Conservation (phyloP, 352 stramenopile genomes). For the Pythium pectinolyticum region DNA sequence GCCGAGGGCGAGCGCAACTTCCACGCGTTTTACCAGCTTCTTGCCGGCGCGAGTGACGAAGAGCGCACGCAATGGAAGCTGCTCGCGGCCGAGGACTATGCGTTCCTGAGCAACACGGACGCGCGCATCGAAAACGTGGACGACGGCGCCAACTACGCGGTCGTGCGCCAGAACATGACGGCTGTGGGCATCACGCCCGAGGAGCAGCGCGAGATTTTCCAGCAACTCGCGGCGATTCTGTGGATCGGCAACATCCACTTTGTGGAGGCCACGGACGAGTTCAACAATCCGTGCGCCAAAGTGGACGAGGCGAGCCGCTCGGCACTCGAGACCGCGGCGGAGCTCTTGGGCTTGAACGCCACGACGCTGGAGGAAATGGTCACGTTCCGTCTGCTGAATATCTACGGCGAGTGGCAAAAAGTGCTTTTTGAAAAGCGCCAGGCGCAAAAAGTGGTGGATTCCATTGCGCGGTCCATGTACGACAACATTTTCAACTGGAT, state of each 20-base stretch:
- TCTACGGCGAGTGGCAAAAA: constrained; percentile 77
- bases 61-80: constrained; percentile 63
- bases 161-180: constrained; percentile 63
- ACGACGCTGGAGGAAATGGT: constrained; percentile 67
- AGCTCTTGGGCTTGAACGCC: constrained; percentile 64
- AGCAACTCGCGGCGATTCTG: constrained; percentile 77
- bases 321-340: constrained; percentile 55
- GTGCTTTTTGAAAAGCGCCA: constrained; percentile 74
- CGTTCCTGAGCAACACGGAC: constrained; percentile 68
- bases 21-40: constrained; percentile 93
- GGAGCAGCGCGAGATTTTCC: constrained; percentile 72
- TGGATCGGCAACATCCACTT: constrained; percentile 87
- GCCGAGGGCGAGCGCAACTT: constrained; percentile 91
- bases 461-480: constrained; percentile 86
- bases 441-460: constrained; percentile 82
- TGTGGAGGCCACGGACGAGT: constrained; percentile 66
- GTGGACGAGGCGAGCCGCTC: constrained; percentile 62
- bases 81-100: constrained; percentile 50
- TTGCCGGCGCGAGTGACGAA: constrained; percentile 58
- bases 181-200: constrained; percentile 71
- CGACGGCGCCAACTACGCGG: constrained; percentile 63
- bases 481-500: constrained; percentile 91
- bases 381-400: constrained; percentile 79
- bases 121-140: constrained; percentile 76
- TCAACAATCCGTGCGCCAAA: constrained; percentile 66